Evolutionary conservation across 2,329 filamentous ascomycete species (phyloP), one percentile per base, ranked within the genome.

Genomic region (Coniella lustricola): DNA sequence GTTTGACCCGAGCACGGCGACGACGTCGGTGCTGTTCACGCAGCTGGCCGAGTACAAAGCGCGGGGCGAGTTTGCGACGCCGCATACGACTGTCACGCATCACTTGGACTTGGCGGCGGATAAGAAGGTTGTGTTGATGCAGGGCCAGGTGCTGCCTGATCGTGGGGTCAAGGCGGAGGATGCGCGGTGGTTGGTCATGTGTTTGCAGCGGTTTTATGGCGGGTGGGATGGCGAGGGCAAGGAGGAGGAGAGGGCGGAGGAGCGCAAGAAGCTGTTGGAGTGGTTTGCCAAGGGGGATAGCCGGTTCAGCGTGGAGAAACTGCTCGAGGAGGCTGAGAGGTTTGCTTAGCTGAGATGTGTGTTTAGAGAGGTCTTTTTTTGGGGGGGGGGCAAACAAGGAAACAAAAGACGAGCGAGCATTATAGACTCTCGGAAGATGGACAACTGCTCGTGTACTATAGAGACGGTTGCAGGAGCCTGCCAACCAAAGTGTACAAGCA

Each of bases 41-140:
- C 87, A 93, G 61, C 76, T 98, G 29, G 91, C 88, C 14, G 89
- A 96, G 64, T 98, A 86, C 72, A 96, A 97, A 74, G 70, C 88
- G 50, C 78, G 91, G 44, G 90, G 90, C 44, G 87, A 95, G 66
- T 98, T 82, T 62, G 89, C 89, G 38, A 81, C 85, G 66, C 90
- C 93, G 40, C 93, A 98, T 63, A 98, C 93, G 0, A 96, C 89
- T 3, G 74, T 97, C 48, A 96, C 91, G 35, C 90, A 97, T 67
- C 88, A 98, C 67, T 70, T 85, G 14, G 93, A 98, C 65, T 70
- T 96, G 2, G 79, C 79, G 0, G 73, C 77, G 50, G 77, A 81
- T 9, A 87, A 89, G 59, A 87, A 83, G 4, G 61, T 97, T 21
- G 90, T 96, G 13, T 71, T 98, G 54, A 84, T 96, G 73, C 86